These are phyloP conservation scores for Adiantum capillusveneris DNA, from an alignment of 75 land plant genomes.

Conservation along the genomic window DNA sequence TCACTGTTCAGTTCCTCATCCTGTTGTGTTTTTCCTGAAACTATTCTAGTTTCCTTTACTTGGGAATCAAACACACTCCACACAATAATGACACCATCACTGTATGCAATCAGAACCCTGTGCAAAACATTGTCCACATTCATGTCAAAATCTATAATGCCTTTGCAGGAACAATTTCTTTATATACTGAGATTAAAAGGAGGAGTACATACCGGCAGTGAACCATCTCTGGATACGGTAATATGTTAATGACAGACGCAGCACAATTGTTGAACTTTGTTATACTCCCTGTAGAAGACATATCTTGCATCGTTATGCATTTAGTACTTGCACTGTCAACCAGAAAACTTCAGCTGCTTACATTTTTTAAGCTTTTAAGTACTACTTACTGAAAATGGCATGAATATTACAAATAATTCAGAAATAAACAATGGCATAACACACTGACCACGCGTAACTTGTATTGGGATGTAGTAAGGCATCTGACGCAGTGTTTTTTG, in stretches of 20 bases:
- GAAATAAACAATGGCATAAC: no score
- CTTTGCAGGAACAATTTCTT: neutral
- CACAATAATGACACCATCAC: constrained; percentile 67
- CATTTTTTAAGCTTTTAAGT: no score
- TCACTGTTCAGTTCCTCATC: constrained; percentile 1
- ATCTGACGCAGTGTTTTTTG: constrained; percentile 30
- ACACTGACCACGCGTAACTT: constrained; percentile 40
- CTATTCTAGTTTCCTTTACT: constrained; percentile 13
- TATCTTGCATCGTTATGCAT: no score
- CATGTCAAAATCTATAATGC: neutral
- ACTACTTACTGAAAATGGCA: no score
- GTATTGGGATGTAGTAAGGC: constrained; percentile 45
- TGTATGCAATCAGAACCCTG: constrained; percentile 81
- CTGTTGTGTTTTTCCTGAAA: constrained; percentile 3
- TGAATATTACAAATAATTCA: no score
- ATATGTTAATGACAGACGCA: constrained; percentile 41
- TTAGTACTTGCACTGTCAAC: no score
- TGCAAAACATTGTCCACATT: neutral
- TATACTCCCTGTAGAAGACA: no score
- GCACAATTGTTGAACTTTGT: neutral
- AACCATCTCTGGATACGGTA: constrained; percentile 48
- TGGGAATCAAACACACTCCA: constrained; percentile 67
- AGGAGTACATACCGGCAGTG: neutral
- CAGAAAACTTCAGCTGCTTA: no score
- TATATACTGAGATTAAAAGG: neutral